Conservation (phyloP, 2,329 filamentous ascomycete species). For the Eutypella sp. region DNA sequence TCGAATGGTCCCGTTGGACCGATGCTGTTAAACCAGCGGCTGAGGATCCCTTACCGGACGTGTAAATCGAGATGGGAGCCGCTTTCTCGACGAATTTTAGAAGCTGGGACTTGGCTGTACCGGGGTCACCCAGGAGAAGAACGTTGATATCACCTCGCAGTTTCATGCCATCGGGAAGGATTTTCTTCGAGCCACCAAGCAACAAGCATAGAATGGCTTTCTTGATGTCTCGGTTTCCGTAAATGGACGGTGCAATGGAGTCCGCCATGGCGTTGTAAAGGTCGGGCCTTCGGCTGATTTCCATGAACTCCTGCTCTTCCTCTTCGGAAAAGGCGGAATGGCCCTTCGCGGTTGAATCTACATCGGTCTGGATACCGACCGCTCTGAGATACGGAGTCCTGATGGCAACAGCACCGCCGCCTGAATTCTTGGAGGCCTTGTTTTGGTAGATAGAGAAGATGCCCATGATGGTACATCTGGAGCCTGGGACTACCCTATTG, state of each 20-base stretch:
- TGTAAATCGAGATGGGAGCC: conserved; percentile 96
- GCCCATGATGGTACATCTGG: conserved; percentile 90
- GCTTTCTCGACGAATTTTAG: conserved; percentile 97
- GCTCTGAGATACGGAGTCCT: conserved; percentile 91
- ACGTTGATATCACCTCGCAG: conserved; percentile 98
- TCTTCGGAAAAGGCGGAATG: conserved; percentile 83
- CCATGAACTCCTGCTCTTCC: conserved; percentile 92
- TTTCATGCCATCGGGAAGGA: conserved; percentile 95
- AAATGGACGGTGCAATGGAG: conserved; percentile 96
- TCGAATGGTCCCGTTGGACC: conserved; percentile 86
- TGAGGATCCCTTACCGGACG: conserved; percentile 95
- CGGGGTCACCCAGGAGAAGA: conserved; percentile 89
- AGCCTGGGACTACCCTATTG: conserved; percentile 92
- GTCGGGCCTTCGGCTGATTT: conserved; percentile 84
- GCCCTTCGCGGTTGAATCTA: conserved; percentile 85
- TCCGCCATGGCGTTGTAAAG: conserved; percentile 87
- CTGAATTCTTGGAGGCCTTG: conserved; percentile 74
- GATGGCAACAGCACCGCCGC: conserved; percentile 86
- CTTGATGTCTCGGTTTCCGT: conserved; percentile 93
- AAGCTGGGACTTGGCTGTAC: conserved; percentile 95
- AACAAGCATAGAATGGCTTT: conserved; percentile 93
- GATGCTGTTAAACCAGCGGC: conserved; percentile 96
- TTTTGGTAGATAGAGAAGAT: conserved; percentile 98
- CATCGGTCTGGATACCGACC: conserved; percentile 84
- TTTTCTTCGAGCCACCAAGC: conserved; percentile 94